Evolutionary conservation across 2,329 filamentous ascomycete genomes (phyloP).

Genomic region (Cryoendolithus antarcticus): DNA sequence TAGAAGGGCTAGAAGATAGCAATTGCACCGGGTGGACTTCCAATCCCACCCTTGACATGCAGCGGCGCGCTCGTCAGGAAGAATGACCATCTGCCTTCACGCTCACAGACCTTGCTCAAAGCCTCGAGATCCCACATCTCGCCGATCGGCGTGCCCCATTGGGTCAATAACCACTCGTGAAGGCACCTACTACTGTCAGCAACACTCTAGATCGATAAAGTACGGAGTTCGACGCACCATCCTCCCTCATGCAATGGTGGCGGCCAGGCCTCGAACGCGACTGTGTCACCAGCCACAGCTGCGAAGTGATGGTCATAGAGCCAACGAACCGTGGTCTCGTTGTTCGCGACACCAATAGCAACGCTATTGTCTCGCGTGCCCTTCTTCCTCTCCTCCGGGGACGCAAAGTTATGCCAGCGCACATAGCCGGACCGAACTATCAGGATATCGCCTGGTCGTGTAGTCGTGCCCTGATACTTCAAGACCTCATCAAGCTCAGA

Average conservation of each 20-base stretch:
- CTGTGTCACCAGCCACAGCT: constrained; percentile 23
- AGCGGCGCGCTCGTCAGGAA: constrained; percentile 29
- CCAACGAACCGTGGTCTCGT: constrained; percentile 39
- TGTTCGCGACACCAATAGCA: constrained; percentile 31
- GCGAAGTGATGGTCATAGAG: constrained; percentile 29
- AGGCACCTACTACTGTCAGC: constrained; percentile 8
- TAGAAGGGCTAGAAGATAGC: constrained; percentile 14
- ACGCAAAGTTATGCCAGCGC: constrained; percentile 13
- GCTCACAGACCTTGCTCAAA: constrained; percentile 24
- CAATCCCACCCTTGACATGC: constrained; percentile 26
- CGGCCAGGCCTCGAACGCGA: constrained; percentile 24
- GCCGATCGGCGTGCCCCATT: constrained; percentile 30
- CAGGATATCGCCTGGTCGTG: constrained; percentile 41
- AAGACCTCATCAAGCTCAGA: constrained; percentile 27
- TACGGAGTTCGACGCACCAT: constrained; percentile 6
- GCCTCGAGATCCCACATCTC: constrained; percentile 31
- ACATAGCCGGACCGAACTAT: constrained; percentile 41
- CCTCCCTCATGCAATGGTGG: constrained; percentile 10
- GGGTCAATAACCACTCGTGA: constrained; percentile 25
- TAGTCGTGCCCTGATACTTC: constrained; percentile 14
- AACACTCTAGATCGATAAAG: too few relatives aligned
- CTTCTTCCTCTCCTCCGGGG: constrained; percentile 8
- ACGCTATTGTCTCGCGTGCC: constrained; percentile 9
- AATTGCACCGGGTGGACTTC: constrained; percentile 17
- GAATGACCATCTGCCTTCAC: constrained; percentile 26